Conservation (phyloP, 2,329 filamentous ascomycete species). For the Paramyrothecium roridum region DNA sequence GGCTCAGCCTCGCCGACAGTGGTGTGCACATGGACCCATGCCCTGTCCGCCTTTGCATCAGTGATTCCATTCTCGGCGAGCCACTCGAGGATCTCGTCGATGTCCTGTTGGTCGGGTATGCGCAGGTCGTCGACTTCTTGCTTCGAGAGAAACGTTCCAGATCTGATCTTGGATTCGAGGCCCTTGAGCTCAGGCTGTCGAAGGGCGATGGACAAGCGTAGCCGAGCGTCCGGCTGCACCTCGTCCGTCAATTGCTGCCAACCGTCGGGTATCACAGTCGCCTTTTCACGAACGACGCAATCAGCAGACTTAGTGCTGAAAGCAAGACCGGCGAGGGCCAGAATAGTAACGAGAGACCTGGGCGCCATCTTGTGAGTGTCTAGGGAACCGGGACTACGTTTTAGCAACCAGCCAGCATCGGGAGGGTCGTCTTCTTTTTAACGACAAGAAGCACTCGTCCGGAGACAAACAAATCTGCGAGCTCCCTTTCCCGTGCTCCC, state of each 20-base stretch:
- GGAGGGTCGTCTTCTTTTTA: background rate
- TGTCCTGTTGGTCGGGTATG: slow-evolving; percentile 26
- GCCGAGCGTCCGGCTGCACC: slow-evolving; percentile 16
- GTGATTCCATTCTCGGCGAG: slow-evolving; percentile 33
- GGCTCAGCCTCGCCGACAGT: slow-evolving; percentile 34
- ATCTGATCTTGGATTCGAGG: slow-evolving; percentile 18
- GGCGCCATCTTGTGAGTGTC: slow-evolving; percentile 10
- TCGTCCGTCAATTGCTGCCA: slow-evolving; percentile 21
- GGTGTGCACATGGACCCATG: slow-evolving; percentile 40
- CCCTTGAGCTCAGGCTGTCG: slow-evolving; percentile 24
- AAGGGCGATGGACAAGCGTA: slow-evolving; percentile 28
- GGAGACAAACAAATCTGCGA: background rate
- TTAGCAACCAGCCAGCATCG: background rate
- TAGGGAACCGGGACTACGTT: background rate
- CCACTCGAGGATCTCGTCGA: slow-evolving; percentile 37
- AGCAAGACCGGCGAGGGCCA: slow-evolving; percentile 19
- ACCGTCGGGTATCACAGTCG: slow-evolving; percentile 20
- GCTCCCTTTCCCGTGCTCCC: background rate
- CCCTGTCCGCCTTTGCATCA: slow-evolving; percentile 26
- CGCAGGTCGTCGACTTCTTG: slow-evolving; percentile 33
- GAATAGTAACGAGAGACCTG: slow-evolving; percentile 5
- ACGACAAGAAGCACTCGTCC: background rate
- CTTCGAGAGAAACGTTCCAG: slow-evolving; percentile 26
- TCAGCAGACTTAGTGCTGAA: background rate
- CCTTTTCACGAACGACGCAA: slow-evolving; percentile 20